Evolutionary conservation across 371 early-diverging fungal species (phyloP).

Genomic region (Syncephalastrum sp.): DNA sequence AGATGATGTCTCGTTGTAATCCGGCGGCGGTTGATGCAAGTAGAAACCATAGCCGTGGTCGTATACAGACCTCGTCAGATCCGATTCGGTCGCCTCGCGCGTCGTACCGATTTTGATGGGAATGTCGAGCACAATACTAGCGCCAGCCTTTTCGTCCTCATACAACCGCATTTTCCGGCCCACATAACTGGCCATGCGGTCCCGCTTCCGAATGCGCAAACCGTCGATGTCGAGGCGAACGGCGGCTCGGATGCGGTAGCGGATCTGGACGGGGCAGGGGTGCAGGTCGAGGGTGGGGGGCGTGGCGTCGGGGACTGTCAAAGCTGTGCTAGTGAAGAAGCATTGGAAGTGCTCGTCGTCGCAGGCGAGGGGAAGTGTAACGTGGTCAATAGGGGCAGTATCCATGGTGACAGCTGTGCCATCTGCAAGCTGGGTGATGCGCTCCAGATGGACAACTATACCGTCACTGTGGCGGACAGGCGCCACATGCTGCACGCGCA

Average conservation of each 20-base stretch:
- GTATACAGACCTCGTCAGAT: constrained; percentile 4
- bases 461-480: constrained; percentile 27
- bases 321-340: constrained; percentile 13
- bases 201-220: constrained; percentile 12
- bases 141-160: constrained; percentile 10
- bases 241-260: constrained; percentile 22
- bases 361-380: constrained; percentile 22
- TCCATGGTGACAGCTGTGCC: constrained; percentile 13
- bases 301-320: constrained; percentile 15
- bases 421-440: constrained; percentile 12
- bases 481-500: constrained; percentile 23
- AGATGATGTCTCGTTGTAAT: not conserved
- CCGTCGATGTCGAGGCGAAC: constrained; percentile 23
- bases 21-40: constrained; percentile 15
- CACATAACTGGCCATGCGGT: constrained; percentile 13
- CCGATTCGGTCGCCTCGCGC: not conserved
- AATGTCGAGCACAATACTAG: constrained; percentile 9
- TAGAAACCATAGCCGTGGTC: constrained; percentile 17
- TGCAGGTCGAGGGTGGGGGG: constrained; percentile 15
- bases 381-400: constrained; percentile 9
- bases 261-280: constrained; percentile 16
- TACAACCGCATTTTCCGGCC: constrained; percentile 8
- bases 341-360: constrained; percentile 12
- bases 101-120: constrained; percentile 14
- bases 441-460: constrained; percentile 19